Evolutionary conservation across 2,329 filamentous ascomycete species (phyloP).

Genomic region (Verticillium dahliae): DNA sequence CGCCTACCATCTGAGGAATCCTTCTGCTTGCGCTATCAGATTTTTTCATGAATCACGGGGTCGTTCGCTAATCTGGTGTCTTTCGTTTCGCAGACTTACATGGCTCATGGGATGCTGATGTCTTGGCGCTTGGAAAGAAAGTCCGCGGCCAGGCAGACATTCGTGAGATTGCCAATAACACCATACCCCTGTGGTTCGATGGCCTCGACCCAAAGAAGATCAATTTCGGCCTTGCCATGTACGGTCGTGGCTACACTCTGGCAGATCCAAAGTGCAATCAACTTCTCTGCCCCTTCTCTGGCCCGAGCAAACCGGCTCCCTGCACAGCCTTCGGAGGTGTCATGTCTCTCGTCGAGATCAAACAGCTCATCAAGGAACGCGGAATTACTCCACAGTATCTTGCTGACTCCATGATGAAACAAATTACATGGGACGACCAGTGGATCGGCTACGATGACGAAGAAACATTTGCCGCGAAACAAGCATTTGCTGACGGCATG

Average conservation of each 20-base stretch:
- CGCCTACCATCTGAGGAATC: not conserved
- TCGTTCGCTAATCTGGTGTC: no score
- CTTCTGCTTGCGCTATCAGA: no score
- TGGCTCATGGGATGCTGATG: constrained; percentile 30
- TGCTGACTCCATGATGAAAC: constrained; percentile 22
- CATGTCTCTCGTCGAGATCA: constrained; percentile 22
- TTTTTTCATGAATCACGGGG: no score
- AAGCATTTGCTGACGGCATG: constrained; percentile 14
- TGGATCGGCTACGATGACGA: constrained; percentile 19
- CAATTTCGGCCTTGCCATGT: constrained; percentile 39
- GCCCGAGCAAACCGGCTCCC: constrained; percentile 16
- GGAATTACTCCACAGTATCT: constrained; percentile 72
- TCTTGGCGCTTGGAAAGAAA: constrained; percentile 19
- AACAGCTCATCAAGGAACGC: constrained; percentile 81
- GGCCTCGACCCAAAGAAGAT: constrained; percentile 31
- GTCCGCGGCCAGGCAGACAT: constrained; percentile 34
- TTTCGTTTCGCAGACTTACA: constrained; percentile 24
- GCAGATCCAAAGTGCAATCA: constrained; percentile 17
- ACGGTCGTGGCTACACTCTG: constrained; percentile 37
- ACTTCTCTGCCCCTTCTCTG: constrained; percentile 13
- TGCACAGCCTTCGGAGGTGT: constrained; percentile 22
- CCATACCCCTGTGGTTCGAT: constrained; percentile 32
- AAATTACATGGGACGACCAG: constrained; percentile 17
- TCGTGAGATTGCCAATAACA: constrained; percentile 28
- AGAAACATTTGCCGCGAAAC: constrained; percentile 17